Conservation (phyloP, 768 basidiomycete genomes). For the Lactifluus hygrophoroides region DNA sequence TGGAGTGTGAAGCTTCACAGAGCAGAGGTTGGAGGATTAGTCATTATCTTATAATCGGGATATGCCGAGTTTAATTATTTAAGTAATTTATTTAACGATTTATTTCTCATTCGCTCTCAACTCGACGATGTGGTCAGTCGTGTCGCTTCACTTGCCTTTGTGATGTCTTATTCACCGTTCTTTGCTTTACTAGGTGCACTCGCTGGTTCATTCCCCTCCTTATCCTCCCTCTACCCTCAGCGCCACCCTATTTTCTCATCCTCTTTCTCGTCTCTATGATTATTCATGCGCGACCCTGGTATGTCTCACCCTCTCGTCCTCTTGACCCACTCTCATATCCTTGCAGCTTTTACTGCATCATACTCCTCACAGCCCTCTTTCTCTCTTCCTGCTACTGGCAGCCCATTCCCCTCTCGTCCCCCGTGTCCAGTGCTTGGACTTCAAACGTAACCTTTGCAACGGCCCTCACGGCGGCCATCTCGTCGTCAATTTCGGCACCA, state of each 20-base stretch:
- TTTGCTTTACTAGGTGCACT: slow-evolving; percentile 55
- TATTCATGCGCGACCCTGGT: slow-evolving; percentile 82
- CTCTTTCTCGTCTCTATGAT: slow-evolving; percentile 71
- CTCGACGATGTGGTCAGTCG: slow-evolving; percentile 47
- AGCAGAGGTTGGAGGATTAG: too few relatives aligned
- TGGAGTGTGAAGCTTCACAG: too few relatives aligned
- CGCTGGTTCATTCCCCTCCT: slow-evolving; percentile 78
- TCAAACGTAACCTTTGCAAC: slow-evolving; percentile 68
- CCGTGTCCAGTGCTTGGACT: slow-evolving; percentile 58
- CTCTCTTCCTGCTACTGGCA: slow-evolving; percentile 88
- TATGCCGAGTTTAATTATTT: slow-evolving; percentile 1
- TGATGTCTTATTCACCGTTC: too few relatives aligned
- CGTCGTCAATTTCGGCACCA: slow-evolving; percentile 32
- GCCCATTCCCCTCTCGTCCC: slow-evolving; percentile 57
- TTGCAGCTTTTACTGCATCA: slow-evolving; percentile 76
- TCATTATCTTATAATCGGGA: background rate
- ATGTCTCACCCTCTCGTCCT: slow-evolving; percentile 24
- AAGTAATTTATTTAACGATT: background rate
- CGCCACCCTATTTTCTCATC: slow-evolving; percentile 70
- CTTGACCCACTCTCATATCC: background rate
- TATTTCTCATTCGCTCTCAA: background rate
- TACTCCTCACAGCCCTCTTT: slow-evolving; percentile 74
- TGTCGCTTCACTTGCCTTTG: background rate
- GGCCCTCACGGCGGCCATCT: slow-evolving; percentile 40
- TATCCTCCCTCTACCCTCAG: slow-evolving; percentile 68